Conservation (phyloP, 257 asterid species). For the Datura wrightii region DNA sequence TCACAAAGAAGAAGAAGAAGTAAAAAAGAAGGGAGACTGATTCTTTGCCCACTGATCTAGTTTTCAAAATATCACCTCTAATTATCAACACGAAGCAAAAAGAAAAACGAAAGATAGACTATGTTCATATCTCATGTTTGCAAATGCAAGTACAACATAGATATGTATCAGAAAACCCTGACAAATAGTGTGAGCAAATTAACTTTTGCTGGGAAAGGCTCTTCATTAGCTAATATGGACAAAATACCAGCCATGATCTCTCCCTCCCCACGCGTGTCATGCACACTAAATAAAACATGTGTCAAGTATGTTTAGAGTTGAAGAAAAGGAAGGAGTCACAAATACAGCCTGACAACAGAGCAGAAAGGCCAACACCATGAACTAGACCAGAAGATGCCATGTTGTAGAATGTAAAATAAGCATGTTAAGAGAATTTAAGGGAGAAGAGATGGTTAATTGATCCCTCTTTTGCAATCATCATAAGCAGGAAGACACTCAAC, state of each 20-base stretch:
- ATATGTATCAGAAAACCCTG: neutral
- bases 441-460: neutral
- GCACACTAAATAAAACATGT: neutral
- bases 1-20: neutral
- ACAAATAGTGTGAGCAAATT: neutral
- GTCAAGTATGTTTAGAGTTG: neutral
- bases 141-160: neutral
- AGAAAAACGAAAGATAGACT: neutral
- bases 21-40: neutral
- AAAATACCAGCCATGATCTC: constrained; percentile 1
- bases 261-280: neutral
- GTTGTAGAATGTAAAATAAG: constrained; percentile 11
- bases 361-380: neutral
- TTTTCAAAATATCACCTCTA: neutral
- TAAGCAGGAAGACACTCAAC: neutral
- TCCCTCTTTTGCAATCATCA: neutral
- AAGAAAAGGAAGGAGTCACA: neutral
- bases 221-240: constrained; percentile 23
- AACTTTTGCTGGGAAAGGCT: neutral
- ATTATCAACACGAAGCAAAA: constrained; percentile 9
- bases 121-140: too few relatives aligned
- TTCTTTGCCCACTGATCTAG: neutral
- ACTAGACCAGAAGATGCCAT: neutral
- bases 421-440: neutral
- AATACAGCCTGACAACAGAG: neutral